Conservation (phyloP, 2,329 filamentous ascomycete genomes). For the Tolypocladium endophyticum region DNA sequence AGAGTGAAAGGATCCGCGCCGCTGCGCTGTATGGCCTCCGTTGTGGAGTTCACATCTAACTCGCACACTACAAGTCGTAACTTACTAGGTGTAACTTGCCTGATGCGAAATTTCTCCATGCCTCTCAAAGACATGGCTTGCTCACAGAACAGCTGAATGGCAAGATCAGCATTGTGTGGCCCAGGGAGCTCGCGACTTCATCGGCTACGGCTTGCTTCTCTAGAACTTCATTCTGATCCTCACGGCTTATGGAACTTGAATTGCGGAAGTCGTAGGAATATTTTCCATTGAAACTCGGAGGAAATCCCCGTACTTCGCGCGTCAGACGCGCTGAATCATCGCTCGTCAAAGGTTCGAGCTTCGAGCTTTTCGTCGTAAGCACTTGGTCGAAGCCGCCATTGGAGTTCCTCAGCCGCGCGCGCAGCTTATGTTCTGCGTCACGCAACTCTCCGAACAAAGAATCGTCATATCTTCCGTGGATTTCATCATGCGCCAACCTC, state of each 20-base stretch:
- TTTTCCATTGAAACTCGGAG: slow-evolving; percentile 13
- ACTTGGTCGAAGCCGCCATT: slow-evolving; percentile 17
- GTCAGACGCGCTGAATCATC: background rate
- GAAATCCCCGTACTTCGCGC: slow-evolving; percentile 11
- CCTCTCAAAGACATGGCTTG: slow-evolving; percentile 26
- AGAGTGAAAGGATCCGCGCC: slow-evolving; percentile 11
- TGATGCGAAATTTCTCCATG: slow-evolving; percentile 25
- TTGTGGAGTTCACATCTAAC: background rate
- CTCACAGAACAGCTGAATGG: slow-evolving; percentile 26
- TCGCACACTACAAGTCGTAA: slow-evolving; percentile 17
- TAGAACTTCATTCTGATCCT: slow-evolving; percentile 14
- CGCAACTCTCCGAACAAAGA: slow-evolving; percentile 23
- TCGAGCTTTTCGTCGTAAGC: slow-evolving; percentile 14
- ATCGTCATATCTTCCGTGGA: slow-evolving; percentile 18
- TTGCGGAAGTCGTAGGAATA: slow-evolving; percentile 10
- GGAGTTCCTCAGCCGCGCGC: slow-evolving; percentile 18
- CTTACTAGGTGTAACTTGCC: slow-evolving; percentile 20
- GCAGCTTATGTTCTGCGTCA: slow-evolving; percentile 12
- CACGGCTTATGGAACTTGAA: slow-evolving; percentile 11
- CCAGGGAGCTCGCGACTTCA: slow-evolving; percentile 29
- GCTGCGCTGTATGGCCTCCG: background rate
- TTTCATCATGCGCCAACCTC: slow-evolving; percentile 14
- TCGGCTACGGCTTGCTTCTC: slow-evolving; percentile 21
- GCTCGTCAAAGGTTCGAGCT: slow-evolving; percentile 5
- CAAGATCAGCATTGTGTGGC: slow-evolving; percentile 23